These are phyloP conservation scores for Misopates orontium DNA, from an alignment of 257 asterid genomes.

Conservation along the genomic window DNA sequence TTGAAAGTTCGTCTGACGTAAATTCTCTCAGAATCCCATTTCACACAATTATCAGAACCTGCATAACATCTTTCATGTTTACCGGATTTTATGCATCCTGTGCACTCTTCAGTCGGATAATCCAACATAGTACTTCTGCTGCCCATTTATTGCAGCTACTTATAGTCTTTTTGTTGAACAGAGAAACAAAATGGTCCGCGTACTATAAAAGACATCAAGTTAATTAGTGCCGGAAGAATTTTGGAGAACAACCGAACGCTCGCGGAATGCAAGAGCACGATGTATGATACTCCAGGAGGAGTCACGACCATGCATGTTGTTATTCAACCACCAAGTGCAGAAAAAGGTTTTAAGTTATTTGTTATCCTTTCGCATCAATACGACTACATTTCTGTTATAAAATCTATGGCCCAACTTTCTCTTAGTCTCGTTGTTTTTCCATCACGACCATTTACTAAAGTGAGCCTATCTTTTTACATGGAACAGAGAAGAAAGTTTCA, in stretches of 20 bases:
- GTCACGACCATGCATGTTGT: conserved; percentile 88
- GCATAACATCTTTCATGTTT: too few relatives aligned
- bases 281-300: conserved; percentile 77
- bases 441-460: too few relatives aligned
- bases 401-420: too few relatives aligned
- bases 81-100: background rate
- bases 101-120: background rate
- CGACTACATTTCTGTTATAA: too few relatives aligned
- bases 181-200: conserved; percentile 75
- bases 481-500: conserved; percentile 54
- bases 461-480: background rate
- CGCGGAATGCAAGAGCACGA: conserved; percentile 73
- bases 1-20: too few relatives aligned
- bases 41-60: too few relatives aligned
- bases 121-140: background rate
- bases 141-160: background rate
- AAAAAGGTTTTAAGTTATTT: conserved; percentile 41
- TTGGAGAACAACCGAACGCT: conserved; percentile 77
- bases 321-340: conserved; percentile 53
- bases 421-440: too few relatives aligned
- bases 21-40: too few relatives aligned
- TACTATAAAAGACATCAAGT: conserved; percentile 75
- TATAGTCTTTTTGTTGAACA: conserved; percentile 29
- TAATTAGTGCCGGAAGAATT: conserved; percentile 81
- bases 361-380: too few relatives aligned